Conservation (phyloP, 805 yeast genomes). For the Nakazawaea ishiwadae region DNA sequence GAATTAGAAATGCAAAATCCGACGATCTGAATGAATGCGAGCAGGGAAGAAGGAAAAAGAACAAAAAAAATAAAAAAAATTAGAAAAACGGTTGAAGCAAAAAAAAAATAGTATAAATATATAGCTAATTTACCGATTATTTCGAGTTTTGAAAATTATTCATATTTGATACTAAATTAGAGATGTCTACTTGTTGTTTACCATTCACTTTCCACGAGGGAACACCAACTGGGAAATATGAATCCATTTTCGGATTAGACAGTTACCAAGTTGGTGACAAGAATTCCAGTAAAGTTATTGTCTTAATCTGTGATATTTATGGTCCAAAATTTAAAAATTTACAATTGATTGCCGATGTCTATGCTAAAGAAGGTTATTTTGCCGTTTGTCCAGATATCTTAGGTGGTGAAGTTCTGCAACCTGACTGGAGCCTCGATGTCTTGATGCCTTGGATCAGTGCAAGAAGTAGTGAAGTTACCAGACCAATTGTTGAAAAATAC, state of each 20-base stretch:
- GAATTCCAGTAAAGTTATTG: conserved; percentile 42
- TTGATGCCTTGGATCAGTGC: background rate
- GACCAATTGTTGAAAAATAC: conserved; percentile 44
- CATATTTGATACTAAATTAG: too few relatives aligned
- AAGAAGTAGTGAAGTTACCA: conserved; percentile 34
- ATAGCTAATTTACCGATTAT: too few relatives aligned
- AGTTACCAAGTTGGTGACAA: conserved; percentile 45
- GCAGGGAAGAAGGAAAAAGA: too few relatives aligned
- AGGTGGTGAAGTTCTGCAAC: conserved; percentile 44
- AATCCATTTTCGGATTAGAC: conserved; percentile 36
- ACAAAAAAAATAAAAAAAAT: too few relatives aligned
- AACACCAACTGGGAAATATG: conserved; percentile 37
- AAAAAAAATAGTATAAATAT: too few relatives aligned
- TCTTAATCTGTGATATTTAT: conserved; percentile 64
- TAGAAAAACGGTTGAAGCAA: too few relatives aligned
- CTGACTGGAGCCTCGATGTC: conserved; percentile 8
- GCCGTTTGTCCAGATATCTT: conserved; percentile 77
- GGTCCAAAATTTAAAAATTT: conserved; percentile 59
- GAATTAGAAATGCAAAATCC: too few relatives aligned
- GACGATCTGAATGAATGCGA: too few relatives aligned
- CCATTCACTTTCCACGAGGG: conserved; percentile 44
- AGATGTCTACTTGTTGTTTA: conserved; percentile 42
- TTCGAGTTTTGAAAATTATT: too few relatives aligned
- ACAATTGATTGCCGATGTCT: conserved; percentile 58
- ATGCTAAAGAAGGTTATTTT: conserved; percentile 54